Base-by-base conservation (phyloP, 306 rosid genomes). In the Lathyrus tuberosus region DNA sequence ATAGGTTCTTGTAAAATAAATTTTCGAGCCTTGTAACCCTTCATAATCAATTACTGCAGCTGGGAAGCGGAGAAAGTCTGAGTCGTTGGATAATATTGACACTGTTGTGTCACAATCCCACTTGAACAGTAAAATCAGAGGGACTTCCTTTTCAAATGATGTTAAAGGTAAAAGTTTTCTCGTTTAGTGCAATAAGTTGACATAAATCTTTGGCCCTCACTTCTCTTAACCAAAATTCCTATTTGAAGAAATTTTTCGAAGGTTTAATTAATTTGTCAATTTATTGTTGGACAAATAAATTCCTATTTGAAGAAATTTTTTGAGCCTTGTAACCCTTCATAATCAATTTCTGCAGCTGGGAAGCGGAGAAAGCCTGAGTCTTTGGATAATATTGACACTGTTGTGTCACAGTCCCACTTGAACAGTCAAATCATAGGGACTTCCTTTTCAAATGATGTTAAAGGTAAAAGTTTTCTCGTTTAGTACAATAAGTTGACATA, bases 291-390 rank as follows among this genome's bases (percentile, higher is more conserved):
- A 20, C 22, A 20, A 20, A 20, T 20, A 20, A 20, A 20, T 20
- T 20, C 22, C 22, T 20, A 20, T 20, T 20, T 20, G 22, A 20
- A 20, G 22, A 20, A 20, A 20, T 20, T 31, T 70, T 72, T 72
- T 70, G 82, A 80, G 66, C 77, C 78, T 78, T 88, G 61, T 92
- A 81, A 88, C 88, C 76, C 75, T 67, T 78, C 79, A 69, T 73
- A 86, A 80, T 67, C 86, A 69, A 82, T 85, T 71, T 28, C 79
- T 44, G 63, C 71, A 44, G 84, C 54, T 75, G 76, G 78, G 74
- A 86, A 80, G 79, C 79, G 62, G 63, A 89, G 80, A 79, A 86
- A 80, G 82, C 76, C 84, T 46, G 87, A 77, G 48, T 74, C 84
- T 12, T 10, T 78, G 64, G 83, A 67, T 78, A 82, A 70, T 58